Percentiles rank a stretch among this genome's conserved stretches.
Evolutionary conservation across 345 rosid genomes (phyloP).

Genomic region (Diplotaxis tenuifolia): DNA sequence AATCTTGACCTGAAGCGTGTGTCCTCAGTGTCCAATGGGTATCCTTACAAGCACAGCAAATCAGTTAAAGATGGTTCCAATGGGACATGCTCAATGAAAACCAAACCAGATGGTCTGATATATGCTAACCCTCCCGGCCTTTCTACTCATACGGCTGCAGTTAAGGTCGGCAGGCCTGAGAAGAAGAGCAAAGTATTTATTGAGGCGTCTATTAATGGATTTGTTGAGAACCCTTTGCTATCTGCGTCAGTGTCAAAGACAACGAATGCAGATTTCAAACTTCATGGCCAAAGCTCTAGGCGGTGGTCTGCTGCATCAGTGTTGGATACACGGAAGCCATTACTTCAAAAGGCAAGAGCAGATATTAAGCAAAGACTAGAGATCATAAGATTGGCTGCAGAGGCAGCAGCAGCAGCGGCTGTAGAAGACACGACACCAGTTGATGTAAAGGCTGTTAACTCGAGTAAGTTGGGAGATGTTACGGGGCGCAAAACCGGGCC

Average conservation of each 20-base stretch:
- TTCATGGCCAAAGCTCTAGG: slow-evolving; percentile 44
- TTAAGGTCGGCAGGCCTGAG: slow-evolving; percentile 54
- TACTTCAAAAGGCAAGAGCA: slow-evolving; percentile 72
- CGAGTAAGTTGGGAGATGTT: slow-evolving; percentile 38
- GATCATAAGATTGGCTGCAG: slow-evolving; percentile 52
- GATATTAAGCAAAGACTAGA: slow-evolving; percentile 66
- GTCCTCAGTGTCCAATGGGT: slow-evolving; percentile 47
- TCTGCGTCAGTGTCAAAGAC: slow-evolving; percentile 43
- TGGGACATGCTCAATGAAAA: slow-evolving; percentile 48
- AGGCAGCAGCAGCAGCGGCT: slow-evolving; percentile 39
- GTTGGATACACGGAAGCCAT: slow-evolving; percentile 78
- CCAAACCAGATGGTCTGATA: slow-evolving; percentile 26
- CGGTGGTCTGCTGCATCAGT: slow-evolving; percentile 58
- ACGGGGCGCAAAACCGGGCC: slow-evolving; percentile 49
- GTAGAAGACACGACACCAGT: slow-evolving; percentile 16
- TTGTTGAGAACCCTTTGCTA: slow-evolving; percentile 53
- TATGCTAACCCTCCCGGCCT: slow-evolving; percentile 35
- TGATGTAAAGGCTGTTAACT: slow-evolving; percentile 32
- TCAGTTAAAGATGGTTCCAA: slow-evolving; percentile 51
- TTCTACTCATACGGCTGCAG: slow-evolving; percentile 38
- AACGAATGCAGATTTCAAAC: slow-evolving; percentile 47
- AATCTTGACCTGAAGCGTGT: slow-evolving; percentile 56
- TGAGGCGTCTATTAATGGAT: slow-evolving; percentile 54
- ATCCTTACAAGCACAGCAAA: slow-evolving; percentile 51
- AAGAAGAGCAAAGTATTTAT: slow-evolving; percentile 72